Evolutionary conservation across 2,329 filamentous ascomycete species (phyloP).

Genomic region (Aotearoamyces nothofagi): DNA sequence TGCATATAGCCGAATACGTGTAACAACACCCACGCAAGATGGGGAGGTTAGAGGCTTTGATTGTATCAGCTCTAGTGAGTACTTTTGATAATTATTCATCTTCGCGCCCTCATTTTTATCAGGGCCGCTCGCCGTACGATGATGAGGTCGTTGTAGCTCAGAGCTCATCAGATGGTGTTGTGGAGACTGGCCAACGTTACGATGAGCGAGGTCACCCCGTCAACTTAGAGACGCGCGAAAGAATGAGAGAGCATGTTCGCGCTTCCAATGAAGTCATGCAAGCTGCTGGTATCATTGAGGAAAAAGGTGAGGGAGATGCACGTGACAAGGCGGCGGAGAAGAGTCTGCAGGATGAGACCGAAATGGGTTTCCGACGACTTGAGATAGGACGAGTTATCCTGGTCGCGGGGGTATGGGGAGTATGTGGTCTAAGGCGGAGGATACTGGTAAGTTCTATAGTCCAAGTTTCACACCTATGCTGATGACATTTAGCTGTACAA

Average conservation of each 20-base stretch:
- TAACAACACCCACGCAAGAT: too few relatives aligned
- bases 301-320: constrained; percentile 11
- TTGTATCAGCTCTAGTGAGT: constrained; percentile 1
- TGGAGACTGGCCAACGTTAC: constrained; percentile 12
- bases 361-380: constrained; percentile 15
- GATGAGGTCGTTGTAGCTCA: constrained; percentile 13
- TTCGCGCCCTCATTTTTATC: constrained; percentile 1
- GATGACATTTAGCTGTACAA: constrained; percentile 15
- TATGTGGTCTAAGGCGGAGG: constrained; percentile 17
- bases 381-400: constrained; percentile 13
- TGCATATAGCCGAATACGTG: too few relatives aligned
- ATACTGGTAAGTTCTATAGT: constrained; percentile 12
- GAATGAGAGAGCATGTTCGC: constrained; percentile 18
- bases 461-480: constrained; percentile 2
- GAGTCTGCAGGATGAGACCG: constrained; percentile 13
- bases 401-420: constrained; percentile 19
- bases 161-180: constrained; percentile 1
- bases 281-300: constrained; percentile 20
- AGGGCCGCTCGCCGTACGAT: constrained; percentile 21
- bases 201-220: constrained; percentile 18
- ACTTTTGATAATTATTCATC: background rate
- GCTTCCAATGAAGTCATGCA: constrained; percentile 22
- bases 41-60: constrained; percentile 1
- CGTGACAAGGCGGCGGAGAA: constrained; percentile 8
- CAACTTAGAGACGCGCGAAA: constrained; percentile 17